These are phyloP conservation scores for Cercophora newfieldiana DNA, from an alignment of 495 filamentous ascomycete genomes.

Conservation along the genomic window DNA sequence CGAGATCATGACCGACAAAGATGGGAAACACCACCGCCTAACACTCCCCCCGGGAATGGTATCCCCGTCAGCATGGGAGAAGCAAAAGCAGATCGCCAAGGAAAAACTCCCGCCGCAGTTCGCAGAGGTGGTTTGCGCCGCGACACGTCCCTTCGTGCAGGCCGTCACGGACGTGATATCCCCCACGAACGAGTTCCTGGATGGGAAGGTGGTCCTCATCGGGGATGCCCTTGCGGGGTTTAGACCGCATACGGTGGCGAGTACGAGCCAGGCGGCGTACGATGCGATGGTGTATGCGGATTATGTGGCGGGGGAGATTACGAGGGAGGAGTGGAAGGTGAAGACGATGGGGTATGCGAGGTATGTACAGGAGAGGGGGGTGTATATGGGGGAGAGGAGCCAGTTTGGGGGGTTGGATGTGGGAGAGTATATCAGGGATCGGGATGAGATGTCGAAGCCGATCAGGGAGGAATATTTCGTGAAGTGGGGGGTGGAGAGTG, in stretches of 20 bases:
- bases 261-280: conserved; percentile 52
- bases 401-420: conserved; percentile 43
- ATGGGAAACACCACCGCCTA: conserved; percentile 46
- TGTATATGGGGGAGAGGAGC: conserved; percentile 50
- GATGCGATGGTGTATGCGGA: conserved; percentile 49
- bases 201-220: conserved; percentile 53
- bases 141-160: conserved; percentile 54
- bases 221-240: conserved; percentile 60
- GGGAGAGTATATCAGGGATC: conserved; percentile 38
- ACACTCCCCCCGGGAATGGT: conserved; percentile 54
- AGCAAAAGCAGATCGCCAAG: conserved; percentile 44
- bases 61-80: conserved; percentile 41
- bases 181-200: conserved; percentile 44
- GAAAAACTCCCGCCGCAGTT: conserved; percentile 52
- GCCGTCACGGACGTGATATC: conserved; percentile 55
- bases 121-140: conserved; percentile 51
- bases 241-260: conserved; percentile 55
- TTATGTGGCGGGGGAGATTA: conserved; percentile 43
- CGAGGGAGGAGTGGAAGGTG: conserved; percentile 43
- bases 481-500: conserved; percentile 32
- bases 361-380: conserved; percentile 44
- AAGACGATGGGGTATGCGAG: conserved; percentile 49
- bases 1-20: conserved; percentile 53
- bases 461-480: conserved; percentile 35
- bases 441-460: conserved; percentile 35